phyloP scores from a whole-genome alignment of 768 basidiomycete species.

The Xerocomus potaroensis region DNA sequence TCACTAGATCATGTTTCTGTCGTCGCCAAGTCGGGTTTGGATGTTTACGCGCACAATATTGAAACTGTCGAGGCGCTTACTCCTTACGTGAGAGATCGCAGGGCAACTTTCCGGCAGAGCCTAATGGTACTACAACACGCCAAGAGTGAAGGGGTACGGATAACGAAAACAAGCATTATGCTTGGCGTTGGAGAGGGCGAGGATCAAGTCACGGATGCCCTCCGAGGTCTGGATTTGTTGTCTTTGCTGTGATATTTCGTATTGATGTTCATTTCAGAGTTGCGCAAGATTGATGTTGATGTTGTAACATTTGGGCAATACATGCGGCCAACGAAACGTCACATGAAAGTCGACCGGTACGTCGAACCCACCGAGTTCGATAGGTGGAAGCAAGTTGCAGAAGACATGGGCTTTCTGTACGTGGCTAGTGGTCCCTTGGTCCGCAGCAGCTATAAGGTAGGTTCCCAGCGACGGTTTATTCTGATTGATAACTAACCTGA shows the following conservation, averaged over 20 bases:
- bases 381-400: slow-evolving; percentile 84
- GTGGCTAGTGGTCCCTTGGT: slow-evolving; percentile 97
- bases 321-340: slow-evolving; percentile 97
- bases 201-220: slow-evolving; percentile 75
- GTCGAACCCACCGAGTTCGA: slow-evolving; percentile 93
- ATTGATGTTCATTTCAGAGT: slow-evolving; percentile 46
- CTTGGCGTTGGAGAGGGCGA: slow-evolving; percentile 91
- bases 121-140: slow-evolving; percentile 77
- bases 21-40: slow-evolving; percentile 90
- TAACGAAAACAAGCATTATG: slow-evolving; percentile 99
- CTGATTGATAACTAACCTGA: slow-evolving; percentile 2
- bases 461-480: slow-evolving; percentile 12
- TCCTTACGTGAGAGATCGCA: slow-evolving; percentile 91
- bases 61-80: slow-evolving; percentile 95
- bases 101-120: slow-evolving; percentile 87
- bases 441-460: slow-evolving; percentile 93
- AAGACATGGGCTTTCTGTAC: slow-evolving; percentile 93
- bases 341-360: slow-evolving; percentile 99
- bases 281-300: slow-evolving; percentile 85
- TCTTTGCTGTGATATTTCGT: neutral
- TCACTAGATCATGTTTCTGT: slow-evolving; percentile 66
- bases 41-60: slow-evolving; percentile 97
- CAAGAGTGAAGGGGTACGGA: slow-evolving; percentile 74
- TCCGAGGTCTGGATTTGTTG: slow-evolving; percentile 57
- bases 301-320: slow-evolving; percentile 99